Base-by-base conservation (phyloP, 176 grass and related monocot species). In the Bromus sterilis region DNA sequence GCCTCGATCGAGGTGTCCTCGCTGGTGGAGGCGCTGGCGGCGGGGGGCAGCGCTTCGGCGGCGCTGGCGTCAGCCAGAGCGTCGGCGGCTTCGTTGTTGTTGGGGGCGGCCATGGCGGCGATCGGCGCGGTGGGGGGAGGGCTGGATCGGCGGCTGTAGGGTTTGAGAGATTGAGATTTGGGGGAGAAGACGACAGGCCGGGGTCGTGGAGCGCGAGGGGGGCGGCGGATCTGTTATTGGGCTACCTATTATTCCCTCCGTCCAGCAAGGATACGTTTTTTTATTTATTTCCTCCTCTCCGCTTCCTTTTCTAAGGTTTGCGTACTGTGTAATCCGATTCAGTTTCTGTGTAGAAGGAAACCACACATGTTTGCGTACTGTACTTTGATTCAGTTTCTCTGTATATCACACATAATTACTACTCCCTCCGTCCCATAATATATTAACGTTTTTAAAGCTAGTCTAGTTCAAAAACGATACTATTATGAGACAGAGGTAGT, bases 1-100 rank as follows among this genome's bases (percentile, higher is more conserved):
- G 78, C 84, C 80, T 95, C 91, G 61, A 95, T 99, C 41, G 82
- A 86, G 48, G 84, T 51, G 24, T 91, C 85, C 73, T 80, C 74
- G 30, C 30, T 43, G 65, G 77, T 41, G 44, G 56, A 30, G 16
- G 25, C 82, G 42, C 78, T 82, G 72, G 87, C 42, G 77, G 14
- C 33, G 14, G 80, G n/a, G n/a, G n/a, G n/a, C n/a, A n/a, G n/a
- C n/a, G n/a, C n/a, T n/a, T n/a, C n/a, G 44, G 56, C 23, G 16
- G 25, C 82, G 42, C 78, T 82, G 72, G 87, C 42, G 77, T n/a
- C n/a, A n/a, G n/a, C n/a, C n/a, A n/a, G n/a, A n/a, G 14, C 33
- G 14, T 74, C 33, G 33, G 13, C 2, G 18, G 68, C 26, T 48
- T 39, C 66, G 83, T 78, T 41, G 83, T 25, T 82, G 74, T 86